Percentiles rank a stretch among this genome's conserved stretches.
phyloP scores from a whole-genome alignment of 805 yeast species.

The Yarrowia sp. region DNA sequence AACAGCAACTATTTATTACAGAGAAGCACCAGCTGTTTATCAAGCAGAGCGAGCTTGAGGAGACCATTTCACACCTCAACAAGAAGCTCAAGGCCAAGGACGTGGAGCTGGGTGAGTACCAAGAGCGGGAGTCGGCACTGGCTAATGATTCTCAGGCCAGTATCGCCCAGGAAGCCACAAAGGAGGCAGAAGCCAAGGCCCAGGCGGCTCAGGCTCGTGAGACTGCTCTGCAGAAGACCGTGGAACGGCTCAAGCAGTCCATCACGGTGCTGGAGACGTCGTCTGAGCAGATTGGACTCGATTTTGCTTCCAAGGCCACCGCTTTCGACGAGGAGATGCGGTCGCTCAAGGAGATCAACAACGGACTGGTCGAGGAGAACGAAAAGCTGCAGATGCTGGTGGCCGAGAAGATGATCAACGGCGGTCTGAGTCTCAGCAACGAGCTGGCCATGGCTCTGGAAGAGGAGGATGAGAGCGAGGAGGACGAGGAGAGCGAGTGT shows the following conservation, averaged over 20 bases:
- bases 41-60: constrained; percentile 13
- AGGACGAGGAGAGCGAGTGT: constrained; percentile 11
- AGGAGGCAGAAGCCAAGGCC: neutral
- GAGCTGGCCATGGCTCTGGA: constrained; percentile 30
- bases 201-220: constrained; percentile 23
- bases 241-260: constrained; percentile 31
- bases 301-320: constrained; percentile 35
- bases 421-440: constrained; percentile 32
- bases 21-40: constrained; percentile 23
- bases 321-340: constrained; percentile 35
- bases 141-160: constrained; percentile 14
- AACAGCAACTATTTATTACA: constrained; percentile 26
- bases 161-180: neutral
- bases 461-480: constrained; percentile 28
- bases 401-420: constrained; percentile 38
- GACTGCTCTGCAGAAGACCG: constrained; percentile 22
- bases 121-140: neutral
- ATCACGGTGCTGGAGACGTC: constrained; percentile 35
- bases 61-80: neutral
- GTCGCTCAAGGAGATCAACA: constrained; percentile 32
- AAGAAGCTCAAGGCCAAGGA: constrained; percentile 14
- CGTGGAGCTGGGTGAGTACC: constrained; percentile 18
- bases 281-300: constrained; percentile 36
- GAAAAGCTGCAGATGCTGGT: constrained; percentile 39
- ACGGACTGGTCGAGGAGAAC: constrained; percentile 39